These are phyloP conservation scores for Suillus placidus DNA, from an alignment of 768 basidiomycete species.

Conservation along the genomic window DNA sequence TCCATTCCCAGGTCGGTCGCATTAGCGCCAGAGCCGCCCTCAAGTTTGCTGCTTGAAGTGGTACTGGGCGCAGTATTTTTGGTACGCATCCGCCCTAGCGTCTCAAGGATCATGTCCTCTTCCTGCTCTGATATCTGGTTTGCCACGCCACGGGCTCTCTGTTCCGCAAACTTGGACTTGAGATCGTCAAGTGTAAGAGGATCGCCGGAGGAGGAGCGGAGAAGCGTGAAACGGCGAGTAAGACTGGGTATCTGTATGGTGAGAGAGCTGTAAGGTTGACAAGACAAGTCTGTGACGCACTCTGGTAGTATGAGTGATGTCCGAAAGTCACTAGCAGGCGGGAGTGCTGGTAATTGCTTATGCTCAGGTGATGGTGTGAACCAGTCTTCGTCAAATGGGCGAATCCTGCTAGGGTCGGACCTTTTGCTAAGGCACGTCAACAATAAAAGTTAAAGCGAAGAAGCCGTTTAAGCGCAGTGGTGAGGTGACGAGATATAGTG, in stretches of 20 bases:
- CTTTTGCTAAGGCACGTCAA: constrained; percentile 58
- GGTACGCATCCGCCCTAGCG: constrained; percentile 57
- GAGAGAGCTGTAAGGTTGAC: constrained; percentile 17
- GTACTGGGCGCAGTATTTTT: constrained; percentile 29
- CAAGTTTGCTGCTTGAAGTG: constrained; percentile 18
- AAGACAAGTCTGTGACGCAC: constrained; percentile 48
- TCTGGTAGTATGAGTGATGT: constrained; percentile 85
- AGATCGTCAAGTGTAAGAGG: constrained; percentile 68
- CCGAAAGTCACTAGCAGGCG: constrained; percentile 76
- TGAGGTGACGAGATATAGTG: constrained; percentile 23
- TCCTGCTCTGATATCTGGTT: constrained; percentile 80
- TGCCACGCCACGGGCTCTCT: constrained; percentile 67
- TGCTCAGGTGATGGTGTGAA: constrained; percentile 38
- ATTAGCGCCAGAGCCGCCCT: constrained; percentile 20
- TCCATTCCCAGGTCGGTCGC: constrained; percentile 24
- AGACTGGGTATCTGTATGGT: constrained; percentile 51
- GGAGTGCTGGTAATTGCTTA: constrained; percentile 56
- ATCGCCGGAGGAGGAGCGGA: constrained; percentile 68
- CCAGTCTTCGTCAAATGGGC: constrained; percentile 39
- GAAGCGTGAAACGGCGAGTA: constrained; percentile 78
- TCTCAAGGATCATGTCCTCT: constrained; percentile 82
- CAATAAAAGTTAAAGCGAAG: constrained; percentile 22
- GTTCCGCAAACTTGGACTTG: constrained; percentile 69
- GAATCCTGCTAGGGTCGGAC: constrained; percentile 64
- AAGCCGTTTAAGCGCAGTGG: constrained; percentile 23